phyloP scores from a whole-genome alignment of 345 rosid genomes.

The Eucalyptus fibrosa region DNA sequence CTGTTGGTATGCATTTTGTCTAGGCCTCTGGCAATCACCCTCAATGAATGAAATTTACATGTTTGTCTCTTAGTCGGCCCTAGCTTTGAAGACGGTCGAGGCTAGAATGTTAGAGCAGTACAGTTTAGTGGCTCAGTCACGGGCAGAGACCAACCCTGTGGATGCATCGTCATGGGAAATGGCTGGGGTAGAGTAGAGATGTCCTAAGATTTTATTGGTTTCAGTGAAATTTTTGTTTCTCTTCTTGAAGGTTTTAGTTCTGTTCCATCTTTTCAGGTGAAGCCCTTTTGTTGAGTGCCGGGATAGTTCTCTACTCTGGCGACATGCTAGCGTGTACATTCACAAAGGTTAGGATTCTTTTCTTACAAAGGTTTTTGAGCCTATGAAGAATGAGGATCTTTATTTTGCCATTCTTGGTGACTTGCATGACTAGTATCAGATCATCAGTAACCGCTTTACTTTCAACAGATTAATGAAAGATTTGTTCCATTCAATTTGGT shows the following conservation, averaged over 20 bases:
- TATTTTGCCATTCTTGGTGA: not conserved
- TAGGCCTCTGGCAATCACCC: not conserved
- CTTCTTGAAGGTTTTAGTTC: not conserved
- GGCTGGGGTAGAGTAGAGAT: not conserved
- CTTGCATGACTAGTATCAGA: not conserved
- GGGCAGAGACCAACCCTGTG: not conserved
- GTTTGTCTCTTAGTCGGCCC: not conserved
- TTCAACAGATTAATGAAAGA: slow-evolving; percentile 31
- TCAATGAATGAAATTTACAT: not conserved
- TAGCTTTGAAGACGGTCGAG: not conserved
- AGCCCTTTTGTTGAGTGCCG: slow-evolving; percentile 65
- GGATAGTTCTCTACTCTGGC: slow-evolving; percentile 84
- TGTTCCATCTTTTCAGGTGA: slow-evolving; percentile 44
- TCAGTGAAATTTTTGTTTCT: not conserved
- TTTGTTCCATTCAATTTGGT: slow-evolving; percentile 26
- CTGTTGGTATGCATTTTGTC: slow-evolving; percentile 54
- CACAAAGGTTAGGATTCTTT: slow-evolving; percentile 42
- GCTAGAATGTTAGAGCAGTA: not conserved
- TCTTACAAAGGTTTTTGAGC: not conserved
- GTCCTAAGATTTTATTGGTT: not conserved
- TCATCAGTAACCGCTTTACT: not conserved
- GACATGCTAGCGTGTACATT: slow-evolving; percentile 74
- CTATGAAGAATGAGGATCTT: not conserved
- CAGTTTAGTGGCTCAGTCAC: not conserved
- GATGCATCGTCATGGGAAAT: not conserved